These are phyloP conservation scores for Astrothelium subdiscretum DNA, from an alignment of 495 filamentous ascomycete genomes.

Conservation along the genomic window DNA sequence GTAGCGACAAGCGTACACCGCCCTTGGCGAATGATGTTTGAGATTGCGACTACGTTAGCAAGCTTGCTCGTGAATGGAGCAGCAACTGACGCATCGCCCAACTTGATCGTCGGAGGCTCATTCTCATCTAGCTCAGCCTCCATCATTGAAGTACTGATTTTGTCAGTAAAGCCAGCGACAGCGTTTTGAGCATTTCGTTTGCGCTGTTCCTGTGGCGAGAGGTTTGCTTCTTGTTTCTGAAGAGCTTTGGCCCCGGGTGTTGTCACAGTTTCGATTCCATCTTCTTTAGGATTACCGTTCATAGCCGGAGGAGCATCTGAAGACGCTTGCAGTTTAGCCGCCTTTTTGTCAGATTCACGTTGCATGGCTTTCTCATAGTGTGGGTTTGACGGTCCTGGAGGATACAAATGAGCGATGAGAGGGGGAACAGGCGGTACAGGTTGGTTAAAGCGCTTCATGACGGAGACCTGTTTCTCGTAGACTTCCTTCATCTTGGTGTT, in stretches of 20 bases:
- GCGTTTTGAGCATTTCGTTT: conserved; percentile 54
- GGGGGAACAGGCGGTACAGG: conserved; percentile 78
- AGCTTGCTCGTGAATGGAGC: conserved; percentile 97
- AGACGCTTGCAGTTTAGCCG: conserved; percentile 24
- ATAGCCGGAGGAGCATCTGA: conserved; percentile 4
- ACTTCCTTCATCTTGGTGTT: conserved; percentile 96
- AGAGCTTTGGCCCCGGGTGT: conserved; percentile 60
- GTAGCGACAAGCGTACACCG: conserved; percentile 95
- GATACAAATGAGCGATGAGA: conserved; percentile 88
- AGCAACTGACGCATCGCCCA: conserved; percentile 93
- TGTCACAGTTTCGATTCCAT: conserved; percentile 51
- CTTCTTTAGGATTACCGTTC: conserved; percentile 34
- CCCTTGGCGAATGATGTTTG: conserved; percentile 96
- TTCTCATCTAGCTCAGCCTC: conserved; percentile 76
- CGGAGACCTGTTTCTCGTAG: conserved; percentile 84
- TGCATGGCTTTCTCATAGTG: conserved; percentile 90
- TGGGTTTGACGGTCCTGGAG: conserved; percentile 84
- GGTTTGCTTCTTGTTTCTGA: not conserved
- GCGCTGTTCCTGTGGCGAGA: conserved; percentile 44
- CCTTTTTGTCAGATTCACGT: conserved; percentile 66
- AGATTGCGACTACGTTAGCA: conserved; percentile 90
- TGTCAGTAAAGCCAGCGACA: conserved; percentile 73
- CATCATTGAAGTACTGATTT: conserved; percentile 79
- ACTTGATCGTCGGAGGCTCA: conserved; percentile 91
- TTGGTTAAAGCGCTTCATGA: conserved; percentile 92